Conservation (phyloP, 1,139 yeast genomes). For the Yamadazyma taylorii region DNA sequence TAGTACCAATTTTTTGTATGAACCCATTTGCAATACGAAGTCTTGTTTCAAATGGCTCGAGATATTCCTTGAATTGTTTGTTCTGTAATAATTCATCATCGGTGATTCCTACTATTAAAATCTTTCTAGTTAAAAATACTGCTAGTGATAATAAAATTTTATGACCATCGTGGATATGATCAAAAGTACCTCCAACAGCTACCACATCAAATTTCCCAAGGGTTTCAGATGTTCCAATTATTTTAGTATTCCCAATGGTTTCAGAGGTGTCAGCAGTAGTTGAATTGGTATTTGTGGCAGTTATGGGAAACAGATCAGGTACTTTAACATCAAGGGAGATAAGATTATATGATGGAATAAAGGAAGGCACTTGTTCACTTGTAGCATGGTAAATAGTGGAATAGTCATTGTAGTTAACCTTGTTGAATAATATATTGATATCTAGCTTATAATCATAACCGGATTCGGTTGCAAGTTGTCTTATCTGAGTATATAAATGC, state of each 20-base stretch:
- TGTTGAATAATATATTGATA: conserved; percentile 35
- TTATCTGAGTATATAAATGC: conserved; percentile 24
- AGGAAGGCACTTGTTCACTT: not conserved
- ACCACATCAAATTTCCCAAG: conserved; percentile 3
- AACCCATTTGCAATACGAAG: conserved; percentile 48
- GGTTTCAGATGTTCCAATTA: too few relatives aligned
- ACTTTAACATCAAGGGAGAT: not conserved
- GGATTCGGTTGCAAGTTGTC: conserved; percentile 20
- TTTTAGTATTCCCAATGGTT: too few relatives aligned
- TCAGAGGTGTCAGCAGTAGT: too few relatives aligned
- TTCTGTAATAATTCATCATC: conserved; percentile 72
- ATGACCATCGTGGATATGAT: conserved; percentile 95
- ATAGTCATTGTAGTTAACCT: conserved; percentile 3
- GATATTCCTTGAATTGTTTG: conserved; percentile 67
- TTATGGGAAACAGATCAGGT: too few relatives aligned
- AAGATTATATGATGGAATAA: not conserved
- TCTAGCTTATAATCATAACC: conserved; percentile 29
- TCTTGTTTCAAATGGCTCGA: conserved; percentile 62
- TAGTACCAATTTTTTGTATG: conserved; percentile 36
- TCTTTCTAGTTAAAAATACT: conserved; percentile 54
- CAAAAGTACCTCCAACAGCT: conserved; percentile 96
- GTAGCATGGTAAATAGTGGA: conserved; percentile 2
- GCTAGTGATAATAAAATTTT: conserved; percentile 77
- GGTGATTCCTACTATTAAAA: conserved; percentile 79
- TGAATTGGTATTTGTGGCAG: too few relatives aligned